Base-by-base conservation (phyloP, 2,329 filamentous ascomycete species). In the Stylonectria norvegica region DNA sequence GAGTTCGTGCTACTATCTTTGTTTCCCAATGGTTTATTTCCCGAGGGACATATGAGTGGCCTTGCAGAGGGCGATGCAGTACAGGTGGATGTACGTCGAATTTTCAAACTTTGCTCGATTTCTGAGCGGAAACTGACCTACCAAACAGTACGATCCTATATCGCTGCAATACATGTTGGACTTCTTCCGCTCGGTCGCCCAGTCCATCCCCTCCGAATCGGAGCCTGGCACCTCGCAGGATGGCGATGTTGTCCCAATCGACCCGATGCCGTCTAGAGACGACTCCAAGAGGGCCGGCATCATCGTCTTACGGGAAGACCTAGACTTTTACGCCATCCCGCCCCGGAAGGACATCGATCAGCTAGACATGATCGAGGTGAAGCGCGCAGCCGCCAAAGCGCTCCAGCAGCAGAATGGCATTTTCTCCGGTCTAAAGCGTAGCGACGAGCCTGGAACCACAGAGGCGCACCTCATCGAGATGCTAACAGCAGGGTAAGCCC, bases 381-480 rank as follows among this genome's bases (percentile, higher is more conserved):
- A 98, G 73, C 81, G 93, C 47, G 90, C 90, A 23, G 90, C 91
- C 9, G 90, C 89, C 16, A 82, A 80, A 53, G 87, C 89, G n/a
- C 68, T 98, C 50, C 75, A 96, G 53, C 79, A 81, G 60, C 93
- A 98, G 65, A 81, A 90, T 55, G 93, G 93, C 34, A 98, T 98
- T 56, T 98, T 98, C 63, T 95, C 90, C 4, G 93, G 93, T 0
- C 71, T 98, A 33, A 86, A 93, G 65, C 89, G 91, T 63, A 97
- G 91, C 57, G 90, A 98, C 55, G 93, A 98, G 67, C 84, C 87
- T 14, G 93, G 93, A 15, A 96, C 91, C 14, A 98, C 93, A 0
- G 93, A 98, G 67, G 93, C 95, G 54, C 93, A 98, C 72, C 75
- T 98, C 27, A 98, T 98, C 58, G 93, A 98, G 72, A 98, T 98